phyloP scores from a whole-genome alignment of 148 eudicot species.

The Fagopyrum esculentum region DNA sequence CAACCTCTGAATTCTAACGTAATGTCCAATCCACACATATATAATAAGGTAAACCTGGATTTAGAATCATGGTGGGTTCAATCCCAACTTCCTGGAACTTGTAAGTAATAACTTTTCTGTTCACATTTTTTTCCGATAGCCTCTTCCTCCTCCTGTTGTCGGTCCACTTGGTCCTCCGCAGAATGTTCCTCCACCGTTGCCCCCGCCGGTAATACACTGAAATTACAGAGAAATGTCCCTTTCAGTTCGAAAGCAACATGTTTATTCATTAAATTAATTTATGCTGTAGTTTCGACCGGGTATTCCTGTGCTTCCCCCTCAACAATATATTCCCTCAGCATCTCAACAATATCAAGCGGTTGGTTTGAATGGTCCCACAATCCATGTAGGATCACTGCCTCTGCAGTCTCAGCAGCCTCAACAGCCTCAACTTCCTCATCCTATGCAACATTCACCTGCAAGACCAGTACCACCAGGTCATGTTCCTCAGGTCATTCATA shows the following conservation, averaged over 20 bases:
- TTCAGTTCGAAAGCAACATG: not conserved
- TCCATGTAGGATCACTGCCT: conserved; percentile 59
- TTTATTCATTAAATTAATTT: conserved; percentile 2
- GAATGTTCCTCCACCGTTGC: conserved; percentile 56
- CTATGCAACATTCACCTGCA: conserved; percentile 42
- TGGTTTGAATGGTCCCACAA: conserved; percentile 29
- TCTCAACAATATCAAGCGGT: conserved; percentile 67
- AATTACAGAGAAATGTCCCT: not conserved
- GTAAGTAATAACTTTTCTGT: conserved; percentile 11
- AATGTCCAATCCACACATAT: conserved; percentile 5
- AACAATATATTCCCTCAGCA: conserved; percentile 46
- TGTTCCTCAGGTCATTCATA: conserved; percentile 41
- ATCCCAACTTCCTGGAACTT: not conserved
- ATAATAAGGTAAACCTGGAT: not conserved
- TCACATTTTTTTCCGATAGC: conserved; percentile 28
- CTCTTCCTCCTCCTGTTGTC: conserved; percentile 43
- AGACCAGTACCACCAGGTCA: conserved; percentile 46
- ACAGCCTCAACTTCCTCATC: conserved; percentile 61
- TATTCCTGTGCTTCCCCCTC: conserved; percentile 50
- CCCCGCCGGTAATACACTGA: conserved; percentile 51
- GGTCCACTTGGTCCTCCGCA: conserved; percentile 44
- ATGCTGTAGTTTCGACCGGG: conserved; percentile 59
- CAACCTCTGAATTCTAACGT: not conserved
- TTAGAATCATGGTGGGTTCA: conserved; percentile 3
- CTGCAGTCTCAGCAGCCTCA: conserved; percentile 43